phyloP scores from a whole-genome alignment of 164 flowering plant species.

The Buxus sempervirens region DNA sequence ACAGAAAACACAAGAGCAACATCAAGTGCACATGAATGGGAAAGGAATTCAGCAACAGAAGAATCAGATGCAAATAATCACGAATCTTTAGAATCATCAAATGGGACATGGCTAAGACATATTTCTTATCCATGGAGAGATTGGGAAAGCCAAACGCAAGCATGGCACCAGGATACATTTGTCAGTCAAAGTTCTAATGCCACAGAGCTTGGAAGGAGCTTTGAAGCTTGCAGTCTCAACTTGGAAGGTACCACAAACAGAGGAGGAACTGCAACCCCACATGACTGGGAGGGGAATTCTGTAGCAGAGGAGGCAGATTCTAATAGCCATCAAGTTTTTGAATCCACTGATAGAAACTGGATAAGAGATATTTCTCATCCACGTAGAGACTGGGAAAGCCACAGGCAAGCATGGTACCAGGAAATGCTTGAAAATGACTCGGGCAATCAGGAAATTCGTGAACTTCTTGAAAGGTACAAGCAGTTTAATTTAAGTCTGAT shows the following conservation, averaged over 20 bases:
- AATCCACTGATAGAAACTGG: slow-evolving; percentile 18
- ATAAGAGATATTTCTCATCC: slow-evolving; percentile 19
- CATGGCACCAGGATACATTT: neutral
- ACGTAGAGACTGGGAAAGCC: slow-evolving; percentile 49
- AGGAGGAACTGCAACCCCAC: too few species aligned
- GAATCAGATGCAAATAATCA: neutral
- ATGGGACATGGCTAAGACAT: neutral
- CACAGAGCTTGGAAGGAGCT: too few species aligned
- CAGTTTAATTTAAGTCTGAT: neutral
- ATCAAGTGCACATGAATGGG: slow-evolving; percentile 1
- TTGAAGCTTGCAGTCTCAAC: too few species aligned
- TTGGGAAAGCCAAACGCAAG: slow-evolving; percentile 9
- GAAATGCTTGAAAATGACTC: slow-evolving; percentile 50
- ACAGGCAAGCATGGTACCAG: slow-evolving; percentile 49
- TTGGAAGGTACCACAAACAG: too few species aligned
- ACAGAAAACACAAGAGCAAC: slow-evolving; percentile 9
- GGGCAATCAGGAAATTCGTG: slow-evolving; percentile 55
- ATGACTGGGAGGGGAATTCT: slow-evolving; percentile 25
- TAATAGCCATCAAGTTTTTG: slow-evolving; percentile 7
- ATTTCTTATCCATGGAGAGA: neutral
- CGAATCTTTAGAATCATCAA: neutral
- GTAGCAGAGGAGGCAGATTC: slow-evolving; percentile 27
- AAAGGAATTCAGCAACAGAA: slow-evolving; percentile 14
- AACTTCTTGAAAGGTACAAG: slow-evolving; percentile 64
- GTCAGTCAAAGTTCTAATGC: neutral